phyloP scores from a whole-genome alignment of 2,329 filamentous ascomycete species.

The Chrysosporium queenslandicum region DNA sequence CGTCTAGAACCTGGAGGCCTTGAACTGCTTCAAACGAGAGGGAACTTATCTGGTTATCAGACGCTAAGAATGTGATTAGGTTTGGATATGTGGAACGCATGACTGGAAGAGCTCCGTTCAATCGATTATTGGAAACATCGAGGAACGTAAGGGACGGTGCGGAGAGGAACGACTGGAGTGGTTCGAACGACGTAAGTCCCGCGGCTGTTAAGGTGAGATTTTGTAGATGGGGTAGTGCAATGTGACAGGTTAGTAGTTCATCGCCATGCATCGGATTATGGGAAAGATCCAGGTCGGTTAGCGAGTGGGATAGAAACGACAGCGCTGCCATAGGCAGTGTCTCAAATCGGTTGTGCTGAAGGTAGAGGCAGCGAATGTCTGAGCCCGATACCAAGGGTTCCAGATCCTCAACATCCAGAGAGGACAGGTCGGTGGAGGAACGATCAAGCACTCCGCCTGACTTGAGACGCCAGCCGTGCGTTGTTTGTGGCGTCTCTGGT shows the following conservation, averaged over 20 bases:
- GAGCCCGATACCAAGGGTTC: slow-evolving; percentile 34
- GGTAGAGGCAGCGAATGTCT: slow-evolving; percentile 49
- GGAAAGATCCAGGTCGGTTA: slow-evolving; percentile 63
- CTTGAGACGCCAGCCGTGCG: slow-evolving; percentile 31
- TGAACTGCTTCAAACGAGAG: slow-evolving; percentile 62
- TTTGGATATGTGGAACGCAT: slow-evolving; percentile 60
- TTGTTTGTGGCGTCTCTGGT: slow-evolving; percentile 35
- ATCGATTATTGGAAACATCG: slow-evolving; percentile 73
- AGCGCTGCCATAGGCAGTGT: slow-evolving; percentile 58
- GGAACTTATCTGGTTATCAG: slow-evolving; percentile 68
- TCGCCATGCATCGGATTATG: slow-evolving; percentile 61
- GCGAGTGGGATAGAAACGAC: slow-evolving; percentile 57
- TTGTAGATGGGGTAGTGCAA: slow-evolving; percentile 63
- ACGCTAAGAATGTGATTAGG: slow-evolving; percentile 59
- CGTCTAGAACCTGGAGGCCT: slow-evolving; percentile 66
- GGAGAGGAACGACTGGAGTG: slow-evolving; percentile 56
- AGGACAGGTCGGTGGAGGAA: slow-evolving; percentile 54
- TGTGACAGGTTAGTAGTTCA: slow-evolving; percentile 53
- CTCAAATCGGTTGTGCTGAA: slow-evolving; percentile 69
- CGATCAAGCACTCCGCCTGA: slow-evolving; percentile 51
- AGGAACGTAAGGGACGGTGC: slow-evolving; percentile 67
- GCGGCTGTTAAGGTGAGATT: slow-evolving; percentile 69
- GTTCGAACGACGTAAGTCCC: slow-evolving; percentile 58
- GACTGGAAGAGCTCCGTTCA: slow-evolving; percentile 55
- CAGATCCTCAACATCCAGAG: slow-evolving; percentile 42